Percentiles rank a stretch among this genome's conserved stretches.
phyloP scores from a whole-genome alignment of 495 filamentous ascomycete species.

The Podospora fimiseda region DNA sequence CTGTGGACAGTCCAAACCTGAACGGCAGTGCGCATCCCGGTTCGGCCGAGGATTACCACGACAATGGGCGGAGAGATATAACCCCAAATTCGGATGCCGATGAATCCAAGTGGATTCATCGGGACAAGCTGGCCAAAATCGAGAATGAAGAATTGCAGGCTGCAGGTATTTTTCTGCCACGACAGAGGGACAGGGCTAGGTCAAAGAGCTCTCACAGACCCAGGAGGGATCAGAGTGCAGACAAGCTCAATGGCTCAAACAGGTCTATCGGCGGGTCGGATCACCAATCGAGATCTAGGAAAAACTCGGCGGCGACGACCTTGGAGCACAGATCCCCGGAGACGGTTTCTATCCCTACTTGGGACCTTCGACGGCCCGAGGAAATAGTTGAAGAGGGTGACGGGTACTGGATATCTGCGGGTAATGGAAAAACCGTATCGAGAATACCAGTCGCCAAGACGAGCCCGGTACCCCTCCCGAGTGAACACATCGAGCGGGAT shows the following conservation, averaged over 20 bases:
- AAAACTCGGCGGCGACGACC: constrained; percentile 36
- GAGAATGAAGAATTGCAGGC: constrained; percentile 89
- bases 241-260: constrained; percentile 22
- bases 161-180: constrained; percentile 68
- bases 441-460: constrained; percentile 77
- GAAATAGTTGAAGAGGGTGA: constrained; percentile 66
- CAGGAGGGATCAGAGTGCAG: constrained; percentile 38
- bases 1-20: constrained; percentile 51
- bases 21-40: constrained; percentile 34
- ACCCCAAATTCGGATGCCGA: constrained; percentile 33
- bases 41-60: constrained; percentile 8
- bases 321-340: constrained; percentile 30
- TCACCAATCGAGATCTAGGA: constrained; percentile 35
- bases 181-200: constrained; percentile 41
- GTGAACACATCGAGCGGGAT: constrained; percentile 64
- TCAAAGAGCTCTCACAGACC: constrained; percentile 45
- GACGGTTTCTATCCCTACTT: constrained; percentile 28
- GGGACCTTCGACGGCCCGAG: constrained; percentile 73
- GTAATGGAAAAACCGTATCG: constrained; percentile 45
- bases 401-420: constrained; percentile 35
- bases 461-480: constrained; percentile 70
- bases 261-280: constrained; percentile 21
- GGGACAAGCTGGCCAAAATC: constrained; percentile 90
- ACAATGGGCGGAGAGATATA: constrained; percentile 9
- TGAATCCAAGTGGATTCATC: constrained; percentile 84